These are phyloP conservation scores for Prosopis cineraria DNA, from an alignment of 306 rosid species.

Conservation along the genomic window DNA sequence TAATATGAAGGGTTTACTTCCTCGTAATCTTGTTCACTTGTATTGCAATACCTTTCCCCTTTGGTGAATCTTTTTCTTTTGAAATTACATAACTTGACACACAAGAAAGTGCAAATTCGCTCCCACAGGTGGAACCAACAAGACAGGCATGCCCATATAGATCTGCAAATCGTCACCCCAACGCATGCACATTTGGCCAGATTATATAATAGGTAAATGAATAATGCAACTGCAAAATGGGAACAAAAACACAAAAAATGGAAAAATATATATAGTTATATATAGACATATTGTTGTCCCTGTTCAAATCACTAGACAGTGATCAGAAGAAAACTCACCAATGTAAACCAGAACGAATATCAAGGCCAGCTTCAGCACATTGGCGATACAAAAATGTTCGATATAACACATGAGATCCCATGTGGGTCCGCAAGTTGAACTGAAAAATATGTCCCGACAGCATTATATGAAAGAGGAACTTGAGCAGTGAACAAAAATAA, in stretches of 20 bases:
- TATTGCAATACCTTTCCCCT: constrained; percentile 26
- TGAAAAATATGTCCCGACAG: constrained; percentile 29
- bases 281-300: neutral
- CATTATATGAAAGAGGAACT: neutral
- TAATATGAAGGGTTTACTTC: neutral
- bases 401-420: constrained; percentile 75
- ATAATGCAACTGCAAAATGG: constrained; percentile 52
- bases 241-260: neutral
- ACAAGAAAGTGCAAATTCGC: constrained; percentile 57
- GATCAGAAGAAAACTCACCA: constrained; percentile 54
- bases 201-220: constrained; percentile 56
- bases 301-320: neutral
- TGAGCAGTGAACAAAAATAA: neutral
- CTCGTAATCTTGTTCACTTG: constrained; percentile 23
- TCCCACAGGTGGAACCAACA: constrained; percentile 48
- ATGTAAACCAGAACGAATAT: constrained; percentile 57
- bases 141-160: constrained; percentile 50
- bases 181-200: constrained; percentile 57
- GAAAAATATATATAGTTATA: neutral
- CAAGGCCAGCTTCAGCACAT: constrained; percentile 56
- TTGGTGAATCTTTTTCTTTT: constrained; percentile 42
- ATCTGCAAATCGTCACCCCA: constrained; percentile 48
- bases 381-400: constrained; percentile 63
- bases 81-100: constrained; percentile 39
- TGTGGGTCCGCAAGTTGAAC: constrained; percentile 66